These are phyloP conservation scores for Polyporus tsugae DNA, from an alignment of 1,284 basidiomycete species.

Conservation along the genomic window DNA sequence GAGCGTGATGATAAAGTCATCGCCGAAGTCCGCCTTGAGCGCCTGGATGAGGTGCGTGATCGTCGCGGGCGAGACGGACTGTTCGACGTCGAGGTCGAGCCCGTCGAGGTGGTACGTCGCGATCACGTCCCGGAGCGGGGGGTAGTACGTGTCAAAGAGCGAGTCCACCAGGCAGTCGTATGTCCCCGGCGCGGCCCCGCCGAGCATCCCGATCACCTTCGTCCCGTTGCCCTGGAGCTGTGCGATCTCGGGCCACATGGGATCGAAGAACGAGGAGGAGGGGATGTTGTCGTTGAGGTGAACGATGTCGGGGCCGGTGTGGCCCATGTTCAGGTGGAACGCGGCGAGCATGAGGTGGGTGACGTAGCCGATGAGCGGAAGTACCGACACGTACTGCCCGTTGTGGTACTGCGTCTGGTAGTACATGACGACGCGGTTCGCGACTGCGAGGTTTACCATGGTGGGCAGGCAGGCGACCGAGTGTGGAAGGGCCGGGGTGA, in stretches of 20 bases:
- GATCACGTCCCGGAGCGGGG: slow-evolving; percentile 20
- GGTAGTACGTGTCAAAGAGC: slow-evolving; percentile 25
- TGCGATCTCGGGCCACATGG: slow-evolving; percentile 26
- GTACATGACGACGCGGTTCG: slow-evolving; percentile 27
- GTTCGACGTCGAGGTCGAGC: slow-evolving; percentile 25
- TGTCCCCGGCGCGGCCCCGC: slow-evolving; percentile 22
- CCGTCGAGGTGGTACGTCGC: slow-evolving; percentile 21
- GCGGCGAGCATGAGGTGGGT: slow-evolving; percentile 26
- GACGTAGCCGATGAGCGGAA: slow-evolving; percentile 26
- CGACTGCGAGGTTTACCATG: slow-evolving; percentile 20
- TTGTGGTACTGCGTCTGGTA: slow-evolving; percentile 26
- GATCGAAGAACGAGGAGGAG: slow-evolving; percentile 16
- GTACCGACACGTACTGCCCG: slow-evolving; percentile 21
- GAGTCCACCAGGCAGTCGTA: slow-evolving; percentile 22
- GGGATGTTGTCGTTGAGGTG: slow-evolving; percentile 22
- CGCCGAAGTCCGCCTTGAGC: slow-evolving; percentile 23
- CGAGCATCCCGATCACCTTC: slow-evolving; percentile 24
- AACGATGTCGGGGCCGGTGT: slow-evolving; percentile 24
- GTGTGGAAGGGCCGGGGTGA: not conserved
- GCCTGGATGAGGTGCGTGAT: slow-evolving; percentile 17
- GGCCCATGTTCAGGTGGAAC: slow-evolving; percentile 25
- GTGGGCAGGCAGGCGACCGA: not conserved
- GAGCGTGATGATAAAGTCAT: slow-evolving; percentile 26
- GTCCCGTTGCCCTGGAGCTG: slow-evolving; percentile 25
- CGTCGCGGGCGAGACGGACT: slow-evolving; percentile 20